These are phyloP conservation scores for Mortierella sp. DNA, from an alignment of 371 early-diverging fungal genomes.

Conservation along the genomic window DNA sequence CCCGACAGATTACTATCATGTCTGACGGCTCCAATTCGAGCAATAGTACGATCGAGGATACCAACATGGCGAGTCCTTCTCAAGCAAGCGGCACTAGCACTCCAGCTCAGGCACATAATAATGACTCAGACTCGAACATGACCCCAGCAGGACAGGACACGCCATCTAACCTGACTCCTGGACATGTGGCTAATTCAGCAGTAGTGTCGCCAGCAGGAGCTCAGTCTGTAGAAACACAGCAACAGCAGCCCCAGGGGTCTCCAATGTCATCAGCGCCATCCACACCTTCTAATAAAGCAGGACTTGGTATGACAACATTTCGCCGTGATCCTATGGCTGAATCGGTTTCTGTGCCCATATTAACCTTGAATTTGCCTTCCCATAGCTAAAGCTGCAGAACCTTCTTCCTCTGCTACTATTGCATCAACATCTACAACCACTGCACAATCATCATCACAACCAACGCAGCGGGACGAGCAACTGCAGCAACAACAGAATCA, in stretches of 20 bases:
- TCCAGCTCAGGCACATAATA: slow-evolving; percentile 20
- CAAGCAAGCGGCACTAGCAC: slow-evolving; percentile 40
- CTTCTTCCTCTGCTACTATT: background rate
- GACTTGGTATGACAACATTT: background rate
- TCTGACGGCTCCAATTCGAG: slow-evolving; percentile 46
- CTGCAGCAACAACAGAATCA: slow-evolving; percentile 5
- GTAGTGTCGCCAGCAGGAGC: slow-evolving; percentile 13
- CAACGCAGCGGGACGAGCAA: background rate
- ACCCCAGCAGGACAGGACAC: slow-evolving; percentile 31
- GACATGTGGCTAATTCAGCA: slow-evolving; percentile 12
- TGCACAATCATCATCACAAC: slow-evolving; percentile 8
- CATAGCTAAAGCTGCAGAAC: background rate
- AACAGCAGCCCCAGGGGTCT: slow-evolving; percentile 17
- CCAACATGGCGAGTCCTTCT: slow-evolving; percentile 43
- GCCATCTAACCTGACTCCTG: slow-evolving; percentile 12
- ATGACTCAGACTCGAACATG: slow-evolving; percentile 27
- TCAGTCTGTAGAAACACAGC: background rate
- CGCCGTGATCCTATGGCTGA: slow-evolving; percentile 27
- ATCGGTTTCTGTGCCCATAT: slow-evolving; percentile 18
- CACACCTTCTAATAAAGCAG: slow-evolving; percentile 16
- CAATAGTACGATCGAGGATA: slow-evolving; percentile 44
- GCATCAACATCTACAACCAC: slow-evolving; percentile 6
- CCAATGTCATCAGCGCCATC: slow-evolving; percentile 23
- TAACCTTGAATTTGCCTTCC: background rate
- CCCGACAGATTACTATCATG: slow-evolving; percentile 5